Evolutionary conservation across 768 basidiomycete species (phyloP), one percentile per base, ranked within the genome.

Genomic region (Trametes villosa): DNA sequence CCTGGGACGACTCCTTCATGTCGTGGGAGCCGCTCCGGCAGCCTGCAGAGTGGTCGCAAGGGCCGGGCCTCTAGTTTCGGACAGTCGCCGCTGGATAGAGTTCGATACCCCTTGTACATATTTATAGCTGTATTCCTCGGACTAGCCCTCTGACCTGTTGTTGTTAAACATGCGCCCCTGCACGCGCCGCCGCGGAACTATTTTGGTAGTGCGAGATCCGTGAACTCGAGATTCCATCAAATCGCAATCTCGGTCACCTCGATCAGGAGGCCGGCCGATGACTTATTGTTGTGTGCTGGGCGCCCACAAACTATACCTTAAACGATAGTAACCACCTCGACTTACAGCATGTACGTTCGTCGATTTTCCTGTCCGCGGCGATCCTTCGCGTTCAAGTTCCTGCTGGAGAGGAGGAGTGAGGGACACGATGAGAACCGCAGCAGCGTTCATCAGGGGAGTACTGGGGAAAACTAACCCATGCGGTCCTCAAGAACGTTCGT

Each of bases 1-100:
- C 81, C 52, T 77, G 77, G 58, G 84, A 85, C 42, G 85, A 86
- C 67, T 76, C 81, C 0, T 84, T 86, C 66, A 86, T 85, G 84
- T 80, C 80, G 63, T 87, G 85, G 85, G 79, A 85, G 67, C 82
- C 83, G 48, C 73, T 78, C 31, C 75, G 78, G 33, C 74, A 65
- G 50, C 62, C 60, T 30, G n/a, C 59, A 11, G 66, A 65, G n/a
- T 59, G 62, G 62, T 30, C 62, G 17, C 46, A 58, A 34, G 53
- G 62, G 26, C 48, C 40, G 17, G 31, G 30, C 13, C 49, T 46
- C 29, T 52, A 24, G 31, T 12, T 29, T 17, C 27, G 29, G 42
- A 44, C 40, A 17, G 22, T 40, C 26, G 29, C n/a, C 24, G 9
- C 17, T 36, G 33, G 22, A 51, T 56, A 45, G 45, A 51, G 54